These are phyloP conservation scores for Solanum chilense DNA, from an alignment of 257 asterid species.

Conservation along the genomic window DNA sequence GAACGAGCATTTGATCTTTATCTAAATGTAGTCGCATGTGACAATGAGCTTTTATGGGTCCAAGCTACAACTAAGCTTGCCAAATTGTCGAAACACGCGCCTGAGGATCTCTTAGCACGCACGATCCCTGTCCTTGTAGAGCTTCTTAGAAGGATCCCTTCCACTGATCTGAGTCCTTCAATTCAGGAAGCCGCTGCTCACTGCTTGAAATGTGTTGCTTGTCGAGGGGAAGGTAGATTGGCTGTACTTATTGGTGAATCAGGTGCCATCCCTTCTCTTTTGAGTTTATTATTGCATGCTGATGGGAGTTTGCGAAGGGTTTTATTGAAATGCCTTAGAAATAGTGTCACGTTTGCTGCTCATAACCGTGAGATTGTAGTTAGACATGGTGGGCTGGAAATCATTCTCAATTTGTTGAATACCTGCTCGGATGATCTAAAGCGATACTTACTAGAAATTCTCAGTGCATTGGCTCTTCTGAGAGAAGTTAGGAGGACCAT, in stretches of 20 bases:
- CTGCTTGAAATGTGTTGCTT: conserved; percentile 48
- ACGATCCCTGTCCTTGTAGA: conserved; percentile 35
- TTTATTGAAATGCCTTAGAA: conserved; percentile 46
- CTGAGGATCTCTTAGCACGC: conserved; percentile 30
- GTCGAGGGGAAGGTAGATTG: conserved; percentile 39
- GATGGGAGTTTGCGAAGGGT: conserved; percentile 19
- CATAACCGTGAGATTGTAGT: conserved; percentile 23
- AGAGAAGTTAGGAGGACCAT: conserved; percentile 45
- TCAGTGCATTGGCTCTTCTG: conserved; percentile 47
- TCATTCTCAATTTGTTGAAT: conserved; percentile 26
- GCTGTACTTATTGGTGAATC: conserved; percentile 37
- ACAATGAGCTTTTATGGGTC: conserved; percentile 20
- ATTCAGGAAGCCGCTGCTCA: conserved; percentile 40
- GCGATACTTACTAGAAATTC: conserved; percentile 34
- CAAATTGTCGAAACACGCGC: conserved; percentile 27
- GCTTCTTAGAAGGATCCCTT: conserved; percentile 23
- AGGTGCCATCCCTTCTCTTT: conserved; percentile 30
- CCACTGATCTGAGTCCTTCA: conserved; percentile 9
- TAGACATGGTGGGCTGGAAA: conserved; percentile 32
- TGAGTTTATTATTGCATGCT: conserved; percentile 27
- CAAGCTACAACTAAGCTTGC: conserved; percentile 38
- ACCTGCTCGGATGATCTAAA: conserved; percentile 14
- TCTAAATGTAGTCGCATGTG: conserved; percentile 19
- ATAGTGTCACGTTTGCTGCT: conserved; percentile 24
- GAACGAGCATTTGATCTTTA: conserved; percentile 25